A percentile compares a stretch with the other conserved stretches of the same genome.
These are phyloP conservation scores for Russula compacta DNA, from an alignment of 768 basidiomycete species.

Conservation along the genomic window DNA sequence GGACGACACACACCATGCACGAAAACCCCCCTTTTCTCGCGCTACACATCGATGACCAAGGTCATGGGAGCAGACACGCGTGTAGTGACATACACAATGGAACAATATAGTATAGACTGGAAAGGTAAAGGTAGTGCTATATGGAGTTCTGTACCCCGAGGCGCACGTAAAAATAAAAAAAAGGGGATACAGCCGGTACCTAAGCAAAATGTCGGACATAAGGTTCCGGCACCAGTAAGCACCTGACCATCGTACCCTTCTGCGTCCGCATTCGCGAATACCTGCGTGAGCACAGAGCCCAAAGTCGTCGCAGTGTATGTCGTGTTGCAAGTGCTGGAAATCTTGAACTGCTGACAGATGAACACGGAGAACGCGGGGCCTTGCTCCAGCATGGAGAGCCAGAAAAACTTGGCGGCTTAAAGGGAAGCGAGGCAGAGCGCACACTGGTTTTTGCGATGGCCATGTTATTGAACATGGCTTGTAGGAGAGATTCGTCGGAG, in stretches of 20 bases:
- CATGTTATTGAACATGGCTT: slow-evolving; percentile 43
- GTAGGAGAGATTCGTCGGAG: slow-evolving; percentile 36
- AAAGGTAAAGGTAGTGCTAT: too few relatives aligned
- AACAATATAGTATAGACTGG: too few relatives aligned
- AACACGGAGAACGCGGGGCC: slow-evolving; percentile 48
- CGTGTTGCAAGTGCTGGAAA: slow-evolving; percentile 38
- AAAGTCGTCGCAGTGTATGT: slow-evolving; percentile 39
- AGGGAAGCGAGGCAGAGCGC: slow-evolving; percentile 51
- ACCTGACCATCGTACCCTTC: slow-evolving; percentile 71
- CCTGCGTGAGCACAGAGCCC: slow-evolving; percentile 61
- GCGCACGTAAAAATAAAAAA: too few relatives aligned
- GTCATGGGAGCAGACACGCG: too few relatives aligned
- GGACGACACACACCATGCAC: too few relatives aligned
- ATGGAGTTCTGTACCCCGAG: too few relatives aligned
- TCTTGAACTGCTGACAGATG: slow-evolving; percentile 52
- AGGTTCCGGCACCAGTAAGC: background rate
- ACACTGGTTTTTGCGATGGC: slow-evolving; percentile 47
- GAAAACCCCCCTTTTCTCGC: too few relatives aligned
- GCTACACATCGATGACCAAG: too few relatives aligned
- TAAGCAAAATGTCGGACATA: background rate
- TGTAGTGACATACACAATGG: too few relatives aligned
- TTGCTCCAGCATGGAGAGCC: slow-evolving; percentile 51
- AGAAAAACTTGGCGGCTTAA: slow-evolving; percentile 56
- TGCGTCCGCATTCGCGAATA: slow-evolving; percentile 59
- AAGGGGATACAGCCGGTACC: background rate